phyloP scores from a whole-genome alignment of 176 grass and related monocot species.

The Zea luxurians region DNA sequence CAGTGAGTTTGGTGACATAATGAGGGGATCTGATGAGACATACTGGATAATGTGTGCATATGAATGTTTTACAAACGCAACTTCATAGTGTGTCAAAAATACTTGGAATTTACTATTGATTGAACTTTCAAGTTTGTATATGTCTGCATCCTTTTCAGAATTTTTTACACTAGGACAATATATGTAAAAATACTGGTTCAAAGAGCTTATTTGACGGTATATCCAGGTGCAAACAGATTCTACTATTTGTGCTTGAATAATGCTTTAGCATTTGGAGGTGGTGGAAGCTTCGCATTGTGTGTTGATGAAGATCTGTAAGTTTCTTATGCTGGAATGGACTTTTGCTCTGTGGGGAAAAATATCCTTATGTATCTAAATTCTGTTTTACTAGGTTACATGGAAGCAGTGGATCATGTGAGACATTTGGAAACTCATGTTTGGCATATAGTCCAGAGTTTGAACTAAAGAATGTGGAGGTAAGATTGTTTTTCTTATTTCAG shows the following conservation, averaged over 20 bases:
- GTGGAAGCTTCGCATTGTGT: conserved; percentile 67
- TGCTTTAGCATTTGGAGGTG: conserved; percentile 84
- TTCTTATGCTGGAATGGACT: conserved; percentile 19
- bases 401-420: conserved; percentile 78
- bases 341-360: conserved; percentile 10
- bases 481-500: neutral
- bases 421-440: conserved; percentile 88
- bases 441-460: conserved; percentile 58
- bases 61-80: conserved; percentile 1
- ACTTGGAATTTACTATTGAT: neutral
- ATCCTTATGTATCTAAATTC: conserved; percentile 31
- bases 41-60: neutral
- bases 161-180: neutral
- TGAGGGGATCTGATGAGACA: no score
- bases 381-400: conserved; percentile 68
- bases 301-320: conserved; percentile 94
- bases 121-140: conserved; percentile 9
- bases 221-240: conserved; percentile 77
- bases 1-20: no score
- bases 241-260: conserved; percentile 92
- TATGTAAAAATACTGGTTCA: conserved; percentile 11
- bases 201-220: conserved; percentile 24
- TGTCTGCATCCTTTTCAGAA: neutral
- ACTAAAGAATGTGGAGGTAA: conserved; percentile 37
- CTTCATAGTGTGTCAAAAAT: neutral